phyloP scores from a whole-genome alignment of 305 asterid species.

The Fraxinus velutina region DNA sequence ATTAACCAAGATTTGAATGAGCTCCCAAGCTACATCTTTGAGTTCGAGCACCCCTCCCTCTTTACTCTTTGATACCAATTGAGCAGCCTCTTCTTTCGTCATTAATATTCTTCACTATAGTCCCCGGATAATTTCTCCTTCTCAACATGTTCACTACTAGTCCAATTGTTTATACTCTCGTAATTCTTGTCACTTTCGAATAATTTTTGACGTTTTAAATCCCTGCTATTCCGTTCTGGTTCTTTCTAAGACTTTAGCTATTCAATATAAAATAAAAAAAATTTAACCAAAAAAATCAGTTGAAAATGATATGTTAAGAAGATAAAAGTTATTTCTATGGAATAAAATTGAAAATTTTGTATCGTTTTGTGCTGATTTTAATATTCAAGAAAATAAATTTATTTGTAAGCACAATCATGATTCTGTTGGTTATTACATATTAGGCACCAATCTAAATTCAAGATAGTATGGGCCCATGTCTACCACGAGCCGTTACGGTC shows the following conservation, averaged over 20 bases:
- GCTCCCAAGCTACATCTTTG: slow-evolving; percentile 25
- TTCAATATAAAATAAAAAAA: no score
- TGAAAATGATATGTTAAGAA: background rate
- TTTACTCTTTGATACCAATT: slow-evolving; percentile 24
- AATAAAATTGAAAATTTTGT: background rate
- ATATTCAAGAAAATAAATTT: no score
- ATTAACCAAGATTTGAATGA: slow-evolving; percentile 17
- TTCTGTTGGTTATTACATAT: background rate
- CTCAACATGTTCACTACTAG: background rate
- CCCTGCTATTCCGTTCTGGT: no score
- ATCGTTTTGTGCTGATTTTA: background rate
- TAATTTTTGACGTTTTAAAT: background rate
- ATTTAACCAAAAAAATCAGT: no score
- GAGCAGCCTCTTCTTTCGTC: slow-evolving; percentile 31
- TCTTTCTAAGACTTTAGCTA: no score
- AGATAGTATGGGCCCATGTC: no score
- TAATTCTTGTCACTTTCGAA: background rate
- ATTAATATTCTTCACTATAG: slow-evolving; percentile 23
- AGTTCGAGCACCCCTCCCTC: slow-evolving; percentile 29
- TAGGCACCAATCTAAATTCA: no score
- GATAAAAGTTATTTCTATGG: background rate
- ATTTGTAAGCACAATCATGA: background rate
- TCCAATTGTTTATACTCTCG: background rate
- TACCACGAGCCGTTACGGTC: background rate
- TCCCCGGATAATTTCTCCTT: background rate